Evolutionary conservation across 1,284 basidiomycete species (phyloP).

Genomic region (Tilletia setariae): DNA sequence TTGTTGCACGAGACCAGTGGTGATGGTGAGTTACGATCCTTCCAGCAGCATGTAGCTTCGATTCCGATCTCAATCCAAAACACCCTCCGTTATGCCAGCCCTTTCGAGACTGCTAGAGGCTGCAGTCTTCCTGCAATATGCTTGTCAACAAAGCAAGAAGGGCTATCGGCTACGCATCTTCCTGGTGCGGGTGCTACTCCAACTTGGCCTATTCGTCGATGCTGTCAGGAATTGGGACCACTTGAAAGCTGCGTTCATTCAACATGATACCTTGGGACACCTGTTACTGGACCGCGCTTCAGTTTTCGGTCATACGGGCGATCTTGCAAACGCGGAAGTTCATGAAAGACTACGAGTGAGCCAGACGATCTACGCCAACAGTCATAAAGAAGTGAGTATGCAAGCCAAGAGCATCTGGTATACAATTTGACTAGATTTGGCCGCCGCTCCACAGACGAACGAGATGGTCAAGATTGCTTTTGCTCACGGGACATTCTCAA

Average conservation of each 20-base stretch:
- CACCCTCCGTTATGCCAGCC: background rate
- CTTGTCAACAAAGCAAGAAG: constrained; percentile 2
- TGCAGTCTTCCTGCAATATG: background rate
- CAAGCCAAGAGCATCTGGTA: background rate
- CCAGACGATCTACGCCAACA: background rate
- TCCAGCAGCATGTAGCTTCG: no score
- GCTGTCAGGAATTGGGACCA: background rate
- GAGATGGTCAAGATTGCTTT: constrained; percentile 9
- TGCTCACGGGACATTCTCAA: constrained; percentile 1
- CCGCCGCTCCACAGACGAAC: background rate
- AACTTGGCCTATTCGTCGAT: background rate
- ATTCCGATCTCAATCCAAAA: no score
- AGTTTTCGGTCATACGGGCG: background rate
- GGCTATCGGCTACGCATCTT: constrained; percentile 6
- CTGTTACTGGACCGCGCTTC: background rate
- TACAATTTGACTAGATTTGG: no score
- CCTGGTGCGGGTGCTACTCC: background rate
- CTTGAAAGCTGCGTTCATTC: constrained; percentile 11
- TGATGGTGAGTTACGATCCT: background rate
- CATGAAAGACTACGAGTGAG: background rate
- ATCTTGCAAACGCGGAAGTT: background rate
- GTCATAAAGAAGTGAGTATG: background rate
- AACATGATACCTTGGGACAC: constrained; percentile 2
- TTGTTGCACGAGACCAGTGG: background rate
- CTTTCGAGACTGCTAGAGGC: background rate